A percentile compares a stretch with the other conserved stretches of the same genome.
Conservation (phyloP, 306 rosid genomes). For the Pyrus betulifolia region DNA sequence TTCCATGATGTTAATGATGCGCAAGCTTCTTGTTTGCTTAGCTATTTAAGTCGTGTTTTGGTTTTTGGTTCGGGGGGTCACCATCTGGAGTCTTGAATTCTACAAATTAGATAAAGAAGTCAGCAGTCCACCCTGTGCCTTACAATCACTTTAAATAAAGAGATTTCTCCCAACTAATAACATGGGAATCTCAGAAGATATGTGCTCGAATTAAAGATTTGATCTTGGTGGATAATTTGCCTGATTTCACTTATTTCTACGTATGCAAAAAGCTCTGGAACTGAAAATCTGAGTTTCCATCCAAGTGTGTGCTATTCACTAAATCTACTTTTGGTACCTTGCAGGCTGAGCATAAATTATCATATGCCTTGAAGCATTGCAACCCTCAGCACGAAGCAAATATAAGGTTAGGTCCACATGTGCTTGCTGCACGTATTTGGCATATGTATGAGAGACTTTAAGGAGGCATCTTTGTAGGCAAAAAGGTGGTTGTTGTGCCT, state of each 20-base stretch:
- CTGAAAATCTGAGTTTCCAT: not conserved
- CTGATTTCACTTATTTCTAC: slow-evolving; percentile 1
- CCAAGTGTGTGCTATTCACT: slow-evolving; percentile 4
- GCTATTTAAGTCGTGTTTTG: not conserved
- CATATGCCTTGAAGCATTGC: slow-evolving; percentile 87
- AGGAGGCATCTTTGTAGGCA: not conserved
- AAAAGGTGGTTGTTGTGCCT: not conserved
- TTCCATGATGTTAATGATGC: slow-evolving; percentile 7
- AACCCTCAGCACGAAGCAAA: slow-evolving; percentile 71
- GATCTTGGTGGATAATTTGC: not conserved
- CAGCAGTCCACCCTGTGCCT: not conserved
- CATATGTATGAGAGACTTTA: slow-evolving; percentile 17
- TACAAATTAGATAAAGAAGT: not conserved
- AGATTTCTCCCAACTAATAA: not conserved
- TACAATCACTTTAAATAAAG: not conserved
- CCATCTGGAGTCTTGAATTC: not conserved
- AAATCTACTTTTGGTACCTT: slow-evolving; percentile 20
- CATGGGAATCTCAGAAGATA: not conserved
- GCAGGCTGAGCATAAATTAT: slow-evolving; percentile 92
- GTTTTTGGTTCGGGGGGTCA: not conserved
- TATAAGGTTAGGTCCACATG: slow-evolving; percentile 79
- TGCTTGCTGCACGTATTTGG: slow-evolving; percentile 33
- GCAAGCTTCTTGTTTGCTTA: not conserved
- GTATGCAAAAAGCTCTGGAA: not conserved
- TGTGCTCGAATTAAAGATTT: not conserved